Conservation (phyloP, 2,329 filamentous ascomycete species). For the Didymella glomerata region DNA sequence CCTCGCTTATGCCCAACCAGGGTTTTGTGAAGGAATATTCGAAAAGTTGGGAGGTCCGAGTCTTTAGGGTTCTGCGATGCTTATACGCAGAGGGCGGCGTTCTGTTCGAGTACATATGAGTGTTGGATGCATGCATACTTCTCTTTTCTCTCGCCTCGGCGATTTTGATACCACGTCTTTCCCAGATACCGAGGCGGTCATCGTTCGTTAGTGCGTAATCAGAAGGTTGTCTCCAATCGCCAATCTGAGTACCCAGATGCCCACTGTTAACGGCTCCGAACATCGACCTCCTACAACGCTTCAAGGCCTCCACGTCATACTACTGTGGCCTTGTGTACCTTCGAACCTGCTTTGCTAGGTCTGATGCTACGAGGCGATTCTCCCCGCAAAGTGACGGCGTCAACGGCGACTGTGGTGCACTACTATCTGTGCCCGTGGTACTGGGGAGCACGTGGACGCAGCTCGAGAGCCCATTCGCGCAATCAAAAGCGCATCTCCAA, state of each 20-base stretch:
- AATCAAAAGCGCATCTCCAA: background rate
- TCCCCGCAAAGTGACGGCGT: background rate
- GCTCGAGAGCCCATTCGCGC: constrained; percentile 3
- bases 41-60: background rate
- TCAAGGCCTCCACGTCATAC: background rate
- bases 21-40: background rate
- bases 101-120: constrained; percentile 6
- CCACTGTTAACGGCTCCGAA: background rate
- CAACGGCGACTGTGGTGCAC: constrained; percentile 3
- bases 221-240: background rate
- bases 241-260: background rate
- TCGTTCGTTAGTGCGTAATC: constrained; percentile 8
- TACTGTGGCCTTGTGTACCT: background rate
- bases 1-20: background rate
- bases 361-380: background rate
- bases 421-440: background rate
- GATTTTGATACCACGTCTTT: constrained; percentile 17
- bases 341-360: too few relatives aligned
- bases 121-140: background rate
- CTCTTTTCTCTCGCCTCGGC: constrained; percentile 12
- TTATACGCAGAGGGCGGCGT: background rate
- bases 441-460: constrained; percentile 2
- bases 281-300: background rate
- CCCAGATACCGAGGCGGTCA: background rate
- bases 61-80: background rate